phyloP scores from a whole-genome alignment of 2,329 filamentous ascomycete species.

The Emmonsiellopsis sp. region DNA sequence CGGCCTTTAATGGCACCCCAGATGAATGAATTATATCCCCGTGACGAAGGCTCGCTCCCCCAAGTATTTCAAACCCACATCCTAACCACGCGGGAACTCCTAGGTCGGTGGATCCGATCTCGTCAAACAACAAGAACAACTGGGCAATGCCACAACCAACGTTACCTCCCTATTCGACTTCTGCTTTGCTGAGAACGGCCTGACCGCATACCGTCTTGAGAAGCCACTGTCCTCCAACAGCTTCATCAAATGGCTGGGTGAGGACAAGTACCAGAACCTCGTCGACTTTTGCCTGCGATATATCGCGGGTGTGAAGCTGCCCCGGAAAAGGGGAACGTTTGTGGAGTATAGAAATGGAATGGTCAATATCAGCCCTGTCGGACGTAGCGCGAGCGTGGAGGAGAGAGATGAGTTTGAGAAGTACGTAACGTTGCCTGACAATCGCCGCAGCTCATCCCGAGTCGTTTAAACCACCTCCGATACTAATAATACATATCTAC shows the following conservation, averaged over 20 bases:
- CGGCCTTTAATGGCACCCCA: too few species aligned
- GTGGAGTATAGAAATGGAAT: conserved; percentile 58
- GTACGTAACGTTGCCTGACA: conserved; percentile 17
- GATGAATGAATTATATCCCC: background rate
- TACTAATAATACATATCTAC: background rate
- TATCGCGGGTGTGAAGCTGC: conserved; percentile 51
- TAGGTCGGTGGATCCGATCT: conserved; percentile 80
- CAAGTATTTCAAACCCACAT: background rate
- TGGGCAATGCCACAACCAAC: conserved; percentile 57
- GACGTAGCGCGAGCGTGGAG: conserved; percentile 70
- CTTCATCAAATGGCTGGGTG: conserved; percentile 89
- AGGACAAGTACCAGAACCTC: conserved; percentile 59
- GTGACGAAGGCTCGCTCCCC: background rate
- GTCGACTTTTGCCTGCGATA: conserved; percentile 51
- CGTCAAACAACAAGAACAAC: conserved; percentile 89
- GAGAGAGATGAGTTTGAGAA: conserved; percentile 76
- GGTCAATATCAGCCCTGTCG: conserved; percentile 54
- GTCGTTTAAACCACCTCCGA: too few species aligned
- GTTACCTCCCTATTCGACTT: conserved; percentile 92
- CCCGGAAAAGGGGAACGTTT: conserved; percentile 57
- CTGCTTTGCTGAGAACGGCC: conserved; percentile 93
- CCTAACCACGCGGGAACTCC: conserved; percentile 9
- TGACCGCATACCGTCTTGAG: conserved; percentile 82
- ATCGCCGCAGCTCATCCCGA: too few species aligned
- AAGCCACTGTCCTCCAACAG: conserved; percentile 63